A percentile compares a stretch with the other conserved stretches of the same genome.
Evolutionary conservation across 225 moss, liverwort and hornwort species (phyloP).

Genomic region (Ulota crispa): DNA sequence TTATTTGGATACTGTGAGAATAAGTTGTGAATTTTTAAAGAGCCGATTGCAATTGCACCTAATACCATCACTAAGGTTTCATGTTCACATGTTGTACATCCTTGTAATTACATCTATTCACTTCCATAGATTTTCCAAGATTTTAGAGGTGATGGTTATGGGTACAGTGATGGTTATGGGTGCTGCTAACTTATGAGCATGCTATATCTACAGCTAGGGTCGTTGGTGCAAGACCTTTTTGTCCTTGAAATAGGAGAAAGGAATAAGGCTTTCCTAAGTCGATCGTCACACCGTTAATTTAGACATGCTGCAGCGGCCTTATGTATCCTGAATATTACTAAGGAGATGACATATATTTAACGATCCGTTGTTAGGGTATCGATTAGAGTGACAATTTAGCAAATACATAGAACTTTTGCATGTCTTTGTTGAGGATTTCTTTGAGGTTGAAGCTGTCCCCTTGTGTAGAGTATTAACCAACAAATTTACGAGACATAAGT

Average conservation of each 20-base stretch:
- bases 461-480: neutral
- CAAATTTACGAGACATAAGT: neutral
- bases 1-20: too few relatives aligned
- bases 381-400: neutral
- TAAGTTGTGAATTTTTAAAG: too few relatives aligned
- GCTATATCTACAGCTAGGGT: conserved; percentile 9
- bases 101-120: too few relatives aligned
- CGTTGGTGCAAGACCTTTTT: conserved; percentile 7
- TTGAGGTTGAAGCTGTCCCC: neutral
- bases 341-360: neutral
- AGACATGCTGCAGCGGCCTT: neutral
- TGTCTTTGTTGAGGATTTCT: neutral
- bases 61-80: too few relatives aligned
- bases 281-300: conserved; percentile 13
- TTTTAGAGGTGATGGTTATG: too few relatives aligned
- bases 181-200: too few relatives aligned
- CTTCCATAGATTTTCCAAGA: too few relatives aligned
- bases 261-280: conserved; percentile 6
- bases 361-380: neutral
- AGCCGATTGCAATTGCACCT: too few relatives aligned
- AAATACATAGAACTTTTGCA: neutral
- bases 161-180: too few relatives aligned
- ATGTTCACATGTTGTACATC: too few relatives aligned
- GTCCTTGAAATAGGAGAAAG: conserved; percentile 6
- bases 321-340: neutral